Conservation (phyloP, 176 grass and related monocot genomes). For the Lolium rigidum region DNA sequence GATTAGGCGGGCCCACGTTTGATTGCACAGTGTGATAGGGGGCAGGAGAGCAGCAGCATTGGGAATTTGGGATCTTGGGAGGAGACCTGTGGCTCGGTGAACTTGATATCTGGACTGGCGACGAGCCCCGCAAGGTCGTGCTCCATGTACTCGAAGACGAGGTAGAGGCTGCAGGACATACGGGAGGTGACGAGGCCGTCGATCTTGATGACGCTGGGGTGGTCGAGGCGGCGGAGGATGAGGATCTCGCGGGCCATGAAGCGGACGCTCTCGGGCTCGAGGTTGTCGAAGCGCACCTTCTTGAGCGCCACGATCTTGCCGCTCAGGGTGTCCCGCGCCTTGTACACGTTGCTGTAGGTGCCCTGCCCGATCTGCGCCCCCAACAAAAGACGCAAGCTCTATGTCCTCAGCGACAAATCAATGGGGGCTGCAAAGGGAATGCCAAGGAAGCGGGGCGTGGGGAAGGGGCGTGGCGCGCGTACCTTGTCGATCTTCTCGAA, state of each 20-base stretch:
- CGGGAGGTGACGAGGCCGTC: slow-evolving; percentile 76
- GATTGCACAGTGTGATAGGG: neutral
- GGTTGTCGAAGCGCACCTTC: slow-evolving; percentile 87
- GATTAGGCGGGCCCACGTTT: slow-evolving; percentile 32
- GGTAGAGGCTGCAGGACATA: slow-evolving; percentile 88
- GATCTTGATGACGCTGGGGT: slow-evolving; percentile 79
- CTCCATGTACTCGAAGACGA: slow-evolving; percentile 89
- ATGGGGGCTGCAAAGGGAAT: slow-evolving; percentile 37
- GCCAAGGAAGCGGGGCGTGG: neutral
- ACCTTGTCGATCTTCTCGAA: slow-evolving; percentile 98
- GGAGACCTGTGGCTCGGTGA: slow-evolving; percentile 76
- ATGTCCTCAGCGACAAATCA: slow-evolving; percentile 36
- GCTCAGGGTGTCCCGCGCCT: slow-evolving; percentile 70
- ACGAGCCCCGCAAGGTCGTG: slow-evolving; percentile 79
- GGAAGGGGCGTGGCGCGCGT: neutral
- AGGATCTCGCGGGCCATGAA: slow-evolving; percentile 93
- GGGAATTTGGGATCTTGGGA: slow-evolving; percentile 25
- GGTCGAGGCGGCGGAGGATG: slow-evolving; percentile 77
- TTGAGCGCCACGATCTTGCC: slow-evolving; percentile 84
- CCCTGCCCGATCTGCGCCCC: slow-evolving; percentile 70
- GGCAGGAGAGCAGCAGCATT: slow-evolving; percentile 26
- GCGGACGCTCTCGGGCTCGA: slow-evolving; percentile 85
- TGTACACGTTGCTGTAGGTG: slow-evolving; percentile 93
- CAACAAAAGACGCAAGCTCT: slow-evolving; percentile 44
- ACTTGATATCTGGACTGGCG: slow-evolving; percentile 80